phyloP scores from a whole-genome alignment of 441 rosid genomes.

The Gossypium gossypioides region DNA sequence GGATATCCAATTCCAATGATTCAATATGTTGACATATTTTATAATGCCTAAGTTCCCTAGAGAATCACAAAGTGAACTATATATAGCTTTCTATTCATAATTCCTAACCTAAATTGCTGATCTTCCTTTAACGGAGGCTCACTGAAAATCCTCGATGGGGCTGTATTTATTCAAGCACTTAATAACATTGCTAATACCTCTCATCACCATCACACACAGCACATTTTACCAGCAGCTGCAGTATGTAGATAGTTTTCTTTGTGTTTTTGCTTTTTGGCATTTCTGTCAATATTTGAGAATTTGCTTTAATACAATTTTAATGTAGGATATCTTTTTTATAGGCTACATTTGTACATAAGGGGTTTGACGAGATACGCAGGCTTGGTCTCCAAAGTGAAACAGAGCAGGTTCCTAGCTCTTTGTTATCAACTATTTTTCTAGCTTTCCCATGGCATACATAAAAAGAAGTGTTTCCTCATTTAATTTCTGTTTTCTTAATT shows the following conservation, averaged over 20 bases:
- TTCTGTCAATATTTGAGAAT: slow-evolving; percentile 14
- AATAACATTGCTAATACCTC: not conserved
- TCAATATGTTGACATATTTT: not conserved
- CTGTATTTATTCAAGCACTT: not conserved
- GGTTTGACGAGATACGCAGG: slow-evolving; percentile 88
- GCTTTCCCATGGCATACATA: slow-evolving; percentile 11
- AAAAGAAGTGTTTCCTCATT: slow-evolving; percentile 5
- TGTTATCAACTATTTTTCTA: not conserved
- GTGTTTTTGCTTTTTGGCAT: slow-evolving; percentile 10
- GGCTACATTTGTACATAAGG: slow-evolving; percentile 85
- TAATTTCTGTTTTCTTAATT: slow-evolving; percentile 19
- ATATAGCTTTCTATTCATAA: slow-evolving; percentile 3
- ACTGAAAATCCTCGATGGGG: not conserved
- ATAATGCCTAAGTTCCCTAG: not conserved
- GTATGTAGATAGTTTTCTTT: not conserved
- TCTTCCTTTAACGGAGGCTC: not conserved
- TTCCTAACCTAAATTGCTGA: not conserved
- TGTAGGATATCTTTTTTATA: slow-evolving; percentile 15
- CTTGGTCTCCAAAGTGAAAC: slow-evolving; percentile 83
- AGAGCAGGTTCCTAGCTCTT: slow-evolving; percentile 59
- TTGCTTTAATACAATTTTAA: slow-evolving; percentile 13
- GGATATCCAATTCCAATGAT: not conserved
- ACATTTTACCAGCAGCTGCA: not conserved
- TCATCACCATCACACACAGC: not conserved
- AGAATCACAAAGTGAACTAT: not conserved